Conservation (phyloP, 306 rosid genomes). For the Abrus pulchellus region DNA sequence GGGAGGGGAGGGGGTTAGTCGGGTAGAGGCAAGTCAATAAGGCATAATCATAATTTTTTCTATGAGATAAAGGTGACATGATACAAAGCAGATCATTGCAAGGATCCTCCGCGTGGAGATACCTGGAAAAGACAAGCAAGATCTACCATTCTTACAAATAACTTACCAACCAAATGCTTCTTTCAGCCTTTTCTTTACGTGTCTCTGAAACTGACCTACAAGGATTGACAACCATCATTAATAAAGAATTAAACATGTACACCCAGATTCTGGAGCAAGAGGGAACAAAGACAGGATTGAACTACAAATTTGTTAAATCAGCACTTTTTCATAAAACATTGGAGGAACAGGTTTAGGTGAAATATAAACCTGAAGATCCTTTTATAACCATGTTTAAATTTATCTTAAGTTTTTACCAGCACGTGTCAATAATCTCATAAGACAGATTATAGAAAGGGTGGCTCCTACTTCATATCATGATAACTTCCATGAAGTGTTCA, state of each 20-base stretch:
- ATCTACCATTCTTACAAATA: constrained; percentile 68
- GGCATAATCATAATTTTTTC: constrained; percentile 61
- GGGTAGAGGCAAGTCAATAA: constrained; percentile 47
- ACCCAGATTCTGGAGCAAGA: background rate
- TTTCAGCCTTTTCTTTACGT: constrained; percentile 58
- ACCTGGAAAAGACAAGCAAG: constrained; percentile 58
- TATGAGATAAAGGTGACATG: constrained; percentile 70
- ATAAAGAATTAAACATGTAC: constrained; percentile 13
- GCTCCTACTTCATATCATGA: constrained; percentile 23
- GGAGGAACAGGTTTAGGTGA: background rate
- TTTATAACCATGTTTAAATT: constrained; percentile 6
- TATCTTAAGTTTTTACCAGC: constrained; percentile 2
- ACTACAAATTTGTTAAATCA: background rate
- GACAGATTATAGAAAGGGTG: background rate
- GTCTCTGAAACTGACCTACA: constrained; percentile 58
- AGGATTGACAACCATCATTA: constrained; percentile 46
- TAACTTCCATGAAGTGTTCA: background rate
- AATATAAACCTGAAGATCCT: background rate
- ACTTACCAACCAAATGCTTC: constrained; percentile 67
- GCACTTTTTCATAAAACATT: background rate
- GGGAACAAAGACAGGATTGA: background rate
- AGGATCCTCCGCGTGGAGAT: constrained; percentile 64
- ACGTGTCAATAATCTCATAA: background rate
- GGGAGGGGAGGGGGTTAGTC: no score
- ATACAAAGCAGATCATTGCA: constrained; percentile 77